phyloP scores from a whole-genome alignment of 148 eudicot genomes.

The Nepenthes gracilis region DNA sequence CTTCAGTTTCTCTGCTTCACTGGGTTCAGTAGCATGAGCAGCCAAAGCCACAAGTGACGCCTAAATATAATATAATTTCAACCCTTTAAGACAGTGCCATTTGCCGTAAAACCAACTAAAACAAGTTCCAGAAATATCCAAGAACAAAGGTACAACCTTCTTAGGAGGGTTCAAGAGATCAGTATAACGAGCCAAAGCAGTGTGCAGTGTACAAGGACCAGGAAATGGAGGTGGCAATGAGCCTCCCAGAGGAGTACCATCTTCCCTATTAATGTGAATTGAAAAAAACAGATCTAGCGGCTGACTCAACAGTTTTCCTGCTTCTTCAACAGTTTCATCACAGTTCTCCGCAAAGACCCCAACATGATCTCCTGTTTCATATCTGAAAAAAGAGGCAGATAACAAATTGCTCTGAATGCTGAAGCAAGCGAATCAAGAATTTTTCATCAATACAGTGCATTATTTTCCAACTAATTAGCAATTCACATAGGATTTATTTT shows the following conservation, averaged over 20 bases:
- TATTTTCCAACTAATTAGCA: too few species aligned
- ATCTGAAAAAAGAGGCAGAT: slow-evolving; percentile 28
- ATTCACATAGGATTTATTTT: too few species aligned
- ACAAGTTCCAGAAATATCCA: background rate
- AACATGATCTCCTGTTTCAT: slow-evolving; percentile 89
- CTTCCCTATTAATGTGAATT: slow-evolving; percentile 58
- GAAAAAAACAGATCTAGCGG: slow-evolving; percentile 58
- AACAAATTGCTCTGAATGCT: too few species aligned
- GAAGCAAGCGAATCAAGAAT: too few species aligned
- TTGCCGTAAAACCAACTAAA: background rate
- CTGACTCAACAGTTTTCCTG: slow-evolving; percentile 52
- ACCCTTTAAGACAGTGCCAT: background rate
- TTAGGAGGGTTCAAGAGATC: slow-evolving; percentile 73
- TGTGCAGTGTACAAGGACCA: slow-evolving; percentile 65
- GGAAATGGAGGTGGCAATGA: slow-evolving; percentile 86
- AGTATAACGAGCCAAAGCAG: slow-evolving; percentile 65
- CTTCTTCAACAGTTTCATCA: slow-evolving; percentile 69
- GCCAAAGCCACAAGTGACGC: slow-evolving; percentile 77
- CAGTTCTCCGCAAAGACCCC: slow-evolving; percentile 77
- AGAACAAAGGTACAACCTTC: slow-evolving; percentile 32
- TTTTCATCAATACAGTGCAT: too few species aligned
- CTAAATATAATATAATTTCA: slow-evolving; percentile 19
- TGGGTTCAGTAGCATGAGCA: slow-evolving; percentile 65
- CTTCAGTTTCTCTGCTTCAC: slow-evolving; percentile 67
- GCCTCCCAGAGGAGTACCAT: slow-evolving; percentile 64